A percentile compares a stretch with the other conserved stretches of the same genome.
Conservation (phyloP, 164 flowering plant genomes). For the Brasenia schreberi region DNA sequence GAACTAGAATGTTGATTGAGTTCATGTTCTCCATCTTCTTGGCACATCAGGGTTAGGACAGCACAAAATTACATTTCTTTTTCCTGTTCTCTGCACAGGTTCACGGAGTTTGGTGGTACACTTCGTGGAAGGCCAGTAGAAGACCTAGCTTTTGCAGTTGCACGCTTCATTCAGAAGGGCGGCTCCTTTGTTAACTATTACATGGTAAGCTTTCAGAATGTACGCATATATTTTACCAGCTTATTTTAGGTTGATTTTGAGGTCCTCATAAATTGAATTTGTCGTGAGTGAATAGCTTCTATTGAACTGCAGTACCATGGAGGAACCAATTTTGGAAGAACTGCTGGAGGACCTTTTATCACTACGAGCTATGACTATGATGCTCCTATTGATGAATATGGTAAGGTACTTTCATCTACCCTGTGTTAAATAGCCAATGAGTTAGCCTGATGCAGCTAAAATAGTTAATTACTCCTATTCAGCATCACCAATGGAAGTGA, state of each 20-base stretch:
- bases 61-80: too few species aligned
- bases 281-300: background rate
- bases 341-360: slow-evolving; percentile 94
- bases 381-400: slow-evolving; percentile 99
- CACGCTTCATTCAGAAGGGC: slow-evolving; percentile 81
- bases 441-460: background rate
- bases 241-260: too few species aligned
- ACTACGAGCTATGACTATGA: slow-evolving; percentile 97
- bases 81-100: slow-evolving; percentile 27
- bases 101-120: slow-evolving; percentile 79
- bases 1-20: too few species aligned
- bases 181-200: slow-evolving; percentile 85
- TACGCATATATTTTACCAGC: too few species aligned
- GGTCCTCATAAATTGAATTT: too few species aligned
- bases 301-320: slow-evolving; percentile 71
- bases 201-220: too few species aligned
- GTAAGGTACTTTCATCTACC: slow-evolving; percentile 39
- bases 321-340: slow-evolving; percentile 96
- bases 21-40: too few species aligned
- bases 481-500: too few species aligned
- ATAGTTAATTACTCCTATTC: too few species aligned
- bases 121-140: slow-evolving; percentile 63
- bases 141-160: slow-evolving; percentile 89
- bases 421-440: too few species aligned
- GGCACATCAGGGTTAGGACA: too few species aligned